A percentile compares a stretch with the other conserved stretches of the same genome.
Evolutionary conservation across 2,329 filamentous ascomycete species (phyloP).

Genomic region (Colletotrichum abscissum): DNA sequence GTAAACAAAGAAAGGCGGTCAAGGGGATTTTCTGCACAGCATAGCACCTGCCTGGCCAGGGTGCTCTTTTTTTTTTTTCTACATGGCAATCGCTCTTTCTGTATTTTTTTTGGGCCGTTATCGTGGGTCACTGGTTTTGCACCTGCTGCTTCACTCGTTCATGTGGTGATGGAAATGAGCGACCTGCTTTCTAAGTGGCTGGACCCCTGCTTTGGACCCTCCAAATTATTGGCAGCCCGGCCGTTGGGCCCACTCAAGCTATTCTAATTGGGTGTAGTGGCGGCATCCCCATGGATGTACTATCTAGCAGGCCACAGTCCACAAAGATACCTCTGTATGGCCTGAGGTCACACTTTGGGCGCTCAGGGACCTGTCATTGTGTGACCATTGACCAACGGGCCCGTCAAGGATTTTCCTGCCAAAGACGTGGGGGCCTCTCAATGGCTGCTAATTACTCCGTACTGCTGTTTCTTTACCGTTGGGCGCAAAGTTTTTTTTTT

Average conservation of each 20-base stretch:
- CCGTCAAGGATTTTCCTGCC: neutral
- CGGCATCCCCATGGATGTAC: neutral
- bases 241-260: neutral
- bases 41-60: neutral
- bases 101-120: neutral
- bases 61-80: neutral
- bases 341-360: constrained; percentile 10
- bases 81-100: neutral
- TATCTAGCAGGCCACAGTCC: too few species aligned
- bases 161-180: constrained; percentile 36
- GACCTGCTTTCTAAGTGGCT: constrained; percentile 18
- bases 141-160: constrained; percentile 17
- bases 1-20: constrained; percentile 29
- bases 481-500: neutral
- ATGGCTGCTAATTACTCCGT: constrained; percentile 1
- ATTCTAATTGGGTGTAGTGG: neutral
- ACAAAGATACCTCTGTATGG: neutral
- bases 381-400: neutral
- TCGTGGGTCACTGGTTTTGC: constrained; percentile 19
- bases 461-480: neutral
- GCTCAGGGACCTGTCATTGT: constrained; percentile 13
- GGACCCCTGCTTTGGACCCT: constrained; percentile 16
- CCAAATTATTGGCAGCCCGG: neutral
- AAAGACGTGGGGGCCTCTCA: constrained; percentile 31
- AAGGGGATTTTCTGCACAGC: constrained; percentile 10